Percentiles rank a stretch among this genome's conserved stretches.
Conservation (phyloP, 2,329 filamentous ascomycete genomes). For the Fusarium chaquense region DNA sequence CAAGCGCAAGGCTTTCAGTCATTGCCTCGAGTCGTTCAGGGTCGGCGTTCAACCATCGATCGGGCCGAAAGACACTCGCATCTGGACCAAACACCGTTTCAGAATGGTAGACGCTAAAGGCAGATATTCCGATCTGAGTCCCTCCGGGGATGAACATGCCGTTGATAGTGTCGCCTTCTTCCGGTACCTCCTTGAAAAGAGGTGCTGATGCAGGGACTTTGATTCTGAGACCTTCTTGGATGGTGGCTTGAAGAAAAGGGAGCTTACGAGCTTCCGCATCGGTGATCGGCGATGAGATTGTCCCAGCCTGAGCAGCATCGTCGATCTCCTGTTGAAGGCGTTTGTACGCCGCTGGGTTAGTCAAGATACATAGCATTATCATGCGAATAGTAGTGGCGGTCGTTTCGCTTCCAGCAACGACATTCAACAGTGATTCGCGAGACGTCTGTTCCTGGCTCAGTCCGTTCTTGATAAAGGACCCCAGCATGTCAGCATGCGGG, state of each 20-base stretch:
- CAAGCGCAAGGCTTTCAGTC: slow-evolving; percentile 52
- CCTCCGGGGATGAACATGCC: slow-evolving; percentile 54
- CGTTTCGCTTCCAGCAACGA: slow-evolving; percentile 56
- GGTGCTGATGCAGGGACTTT: slow-evolving; percentile 58
- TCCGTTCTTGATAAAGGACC: slow-evolving; percentile 57
- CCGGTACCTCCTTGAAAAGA: slow-evolving; percentile 50
- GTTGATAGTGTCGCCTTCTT: slow-evolving; percentile 51
- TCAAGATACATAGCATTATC: slow-evolving; percentile 64
- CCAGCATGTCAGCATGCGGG: slow-evolving; percentile 53
- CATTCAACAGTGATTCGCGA: slow-evolving; percentile 51
- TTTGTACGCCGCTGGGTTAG: slow-evolving; percentile 59
- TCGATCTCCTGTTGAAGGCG: slow-evolving; percentile 64
- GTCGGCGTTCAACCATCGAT: slow-evolving; percentile 54
- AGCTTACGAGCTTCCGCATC: slow-evolving; percentile 54
- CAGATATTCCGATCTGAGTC: slow-evolving; percentile 49
- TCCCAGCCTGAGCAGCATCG: slow-evolving; percentile 56
- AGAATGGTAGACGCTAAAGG: slow-evolving; percentile 50
- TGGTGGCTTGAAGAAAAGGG: slow-evolving; percentile 63
- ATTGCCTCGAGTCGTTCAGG: slow-evolving; percentile 48
- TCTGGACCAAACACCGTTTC: slow-evolving; percentile 53
- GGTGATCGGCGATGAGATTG: slow-evolving; percentile 37
- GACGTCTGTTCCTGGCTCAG: slow-evolving; percentile 51
- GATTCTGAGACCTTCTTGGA: slow-evolving; percentile 62
- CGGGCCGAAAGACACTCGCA: slow-evolving; percentile 50
- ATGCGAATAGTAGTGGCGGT: slow-evolving; percentile 56